Evolutionary conservation across 1,284 basidiomycete species (phyloP).

Genomic region (Athelia sp.): DNA sequence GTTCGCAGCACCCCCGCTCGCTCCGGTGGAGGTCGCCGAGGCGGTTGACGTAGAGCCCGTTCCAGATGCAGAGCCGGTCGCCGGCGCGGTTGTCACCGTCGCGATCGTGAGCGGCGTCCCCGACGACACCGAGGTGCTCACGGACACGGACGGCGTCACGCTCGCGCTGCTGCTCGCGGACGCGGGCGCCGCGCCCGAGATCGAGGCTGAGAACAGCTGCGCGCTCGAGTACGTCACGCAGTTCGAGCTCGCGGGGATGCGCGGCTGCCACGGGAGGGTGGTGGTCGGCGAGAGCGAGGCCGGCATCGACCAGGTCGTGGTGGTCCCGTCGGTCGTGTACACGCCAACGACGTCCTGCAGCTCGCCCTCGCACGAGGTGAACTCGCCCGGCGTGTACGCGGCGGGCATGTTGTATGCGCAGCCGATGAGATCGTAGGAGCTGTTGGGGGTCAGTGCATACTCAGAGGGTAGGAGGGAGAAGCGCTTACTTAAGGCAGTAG

Average conservation of each 20-base stretch:
- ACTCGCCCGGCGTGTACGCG: slow-evolving; percentile 35
- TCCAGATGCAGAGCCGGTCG: too few species aligned
- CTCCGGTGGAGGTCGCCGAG: too few species aligned
- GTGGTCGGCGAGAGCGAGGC: not conserved
- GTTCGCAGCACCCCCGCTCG: too few species aligned
- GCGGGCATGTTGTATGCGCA: slow-evolving; percentile 51
- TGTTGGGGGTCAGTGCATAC: too few species aligned
- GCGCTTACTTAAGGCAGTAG: too few species aligned
- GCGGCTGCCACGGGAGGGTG: slow-evolving; percentile 2
- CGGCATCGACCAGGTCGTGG: not conserved
- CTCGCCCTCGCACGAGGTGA: slow-evolving; percentile 38
- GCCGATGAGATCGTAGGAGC: slow-evolving; percentile 43
- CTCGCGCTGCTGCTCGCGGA: not conserved
- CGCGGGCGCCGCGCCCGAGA: not conserved
- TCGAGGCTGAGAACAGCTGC: slow-evolving; percentile 1
- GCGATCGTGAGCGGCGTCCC: too few species aligned
- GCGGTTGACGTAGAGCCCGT: too few species aligned
- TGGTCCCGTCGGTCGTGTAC: slow-evolving; percentile 2
- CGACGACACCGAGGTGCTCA: not conserved
- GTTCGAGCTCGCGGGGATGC: slow-evolving; percentile 1
- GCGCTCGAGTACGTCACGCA: slow-evolving; percentile 1
- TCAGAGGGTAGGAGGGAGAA: too few species aligned
- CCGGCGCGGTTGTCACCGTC: too few species aligned
- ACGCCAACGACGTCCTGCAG: slow-evolving; percentile 5
- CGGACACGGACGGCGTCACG: too few species aligned